Percentiles rank a stretch among this genome's conserved stretches.
Conservation (phyloP, 495 filamentous ascomycete species). For the Darksidea phi region DNA sequence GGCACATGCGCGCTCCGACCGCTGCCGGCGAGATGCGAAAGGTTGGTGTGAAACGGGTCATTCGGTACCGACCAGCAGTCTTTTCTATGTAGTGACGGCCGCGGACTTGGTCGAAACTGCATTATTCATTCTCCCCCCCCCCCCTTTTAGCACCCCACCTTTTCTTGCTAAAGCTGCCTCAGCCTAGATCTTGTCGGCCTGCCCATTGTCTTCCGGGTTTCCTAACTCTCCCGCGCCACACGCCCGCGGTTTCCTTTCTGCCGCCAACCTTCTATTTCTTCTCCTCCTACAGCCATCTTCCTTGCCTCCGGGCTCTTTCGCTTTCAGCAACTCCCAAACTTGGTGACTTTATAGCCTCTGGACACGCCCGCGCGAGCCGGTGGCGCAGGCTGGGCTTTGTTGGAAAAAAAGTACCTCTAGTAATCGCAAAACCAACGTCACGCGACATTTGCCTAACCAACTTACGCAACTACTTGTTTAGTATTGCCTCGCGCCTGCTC, state of each 20-base stretch:
- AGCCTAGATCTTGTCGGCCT: background rate
- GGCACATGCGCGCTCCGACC: background rate
- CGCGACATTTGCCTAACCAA: constrained; percentile 13
- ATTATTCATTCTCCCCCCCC: background rate
- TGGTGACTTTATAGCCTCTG: no score
- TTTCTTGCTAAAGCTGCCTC: background rate
- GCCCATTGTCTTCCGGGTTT: background rate
- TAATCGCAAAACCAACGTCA: constrained; percentile 12
- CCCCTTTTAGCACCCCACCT: background rate
- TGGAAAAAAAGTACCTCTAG: background rate
- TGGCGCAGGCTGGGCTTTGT: constrained; percentile 27
- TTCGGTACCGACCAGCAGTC: background rate
- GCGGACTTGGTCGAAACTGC: background rate
- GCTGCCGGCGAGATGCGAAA: background rate
- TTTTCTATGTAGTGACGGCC: background rate
- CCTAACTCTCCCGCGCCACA: background rate
- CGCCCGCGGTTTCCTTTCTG: constrained; percentile 3
- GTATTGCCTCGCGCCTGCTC: background rate
- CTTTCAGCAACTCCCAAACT: background rate
- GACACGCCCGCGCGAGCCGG: background rate
- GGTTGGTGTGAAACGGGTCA: background rate
- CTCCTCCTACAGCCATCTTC: background rate
- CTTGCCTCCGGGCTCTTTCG: background rate
- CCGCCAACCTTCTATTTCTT: background rate
- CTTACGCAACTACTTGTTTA: background rate